Conservation (phyloP, 192 early-diverging fungal genomes). For the Linnemannia zychae region DNA sequence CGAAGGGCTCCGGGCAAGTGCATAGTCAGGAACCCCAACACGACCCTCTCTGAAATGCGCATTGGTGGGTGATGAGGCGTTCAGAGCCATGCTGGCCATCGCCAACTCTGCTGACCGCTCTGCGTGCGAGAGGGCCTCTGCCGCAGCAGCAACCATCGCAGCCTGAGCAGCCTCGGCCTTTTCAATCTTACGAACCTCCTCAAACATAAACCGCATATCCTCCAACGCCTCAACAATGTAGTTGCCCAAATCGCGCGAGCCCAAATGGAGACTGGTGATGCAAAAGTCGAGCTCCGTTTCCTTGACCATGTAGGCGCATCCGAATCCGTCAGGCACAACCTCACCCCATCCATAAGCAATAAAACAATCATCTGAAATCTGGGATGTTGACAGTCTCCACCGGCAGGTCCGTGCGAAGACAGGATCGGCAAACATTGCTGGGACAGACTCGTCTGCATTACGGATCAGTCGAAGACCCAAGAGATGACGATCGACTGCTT, state of each 20-base stretch:
- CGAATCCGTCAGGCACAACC: slow-evolving; percentile 86
- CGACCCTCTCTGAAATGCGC: background rate
- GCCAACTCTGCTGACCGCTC: slow-evolving; percentile 18
- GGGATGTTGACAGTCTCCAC: slow-evolving; percentile 82
- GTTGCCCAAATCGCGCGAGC: slow-evolving; percentile 61
- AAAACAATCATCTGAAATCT: slow-evolving; percentile 56
- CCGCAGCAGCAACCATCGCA: slow-evolving; percentile 29
- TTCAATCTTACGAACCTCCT: slow-evolving; percentile 54
- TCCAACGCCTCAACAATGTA: slow-evolving; percentile 70
- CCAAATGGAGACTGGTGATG: slow-evolving; percentile 65
- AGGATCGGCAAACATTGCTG: slow-evolving; percentile 71
- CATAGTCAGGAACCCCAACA: background rate
- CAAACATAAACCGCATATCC: slow-evolving; percentile 76
- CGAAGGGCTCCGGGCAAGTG: slow-evolving; percentile 41
- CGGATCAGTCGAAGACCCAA: slow-evolving; percentile 79
- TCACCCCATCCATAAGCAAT: slow-evolving; percentile 79
- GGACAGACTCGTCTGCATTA: slow-evolving; percentile 43
- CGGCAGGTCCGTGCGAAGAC: slow-evolving; percentile 72
- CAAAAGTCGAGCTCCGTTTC: slow-evolving; percentile 75
- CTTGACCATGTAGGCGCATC: slow-evolving; percentile 87
- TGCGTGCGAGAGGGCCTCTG: slow-evolving; percentile 11
- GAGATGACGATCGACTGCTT: slow-evolving; percentile 88
- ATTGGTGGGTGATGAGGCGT: background rate
- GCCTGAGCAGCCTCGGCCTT: slow-evolving; percentile 52
- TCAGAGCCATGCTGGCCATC: background rate